Evolutionary conservation across 2,329 filamentous ascomycete species (phyloP).

Genomic region (Aspergillus fischeri): DNA sequence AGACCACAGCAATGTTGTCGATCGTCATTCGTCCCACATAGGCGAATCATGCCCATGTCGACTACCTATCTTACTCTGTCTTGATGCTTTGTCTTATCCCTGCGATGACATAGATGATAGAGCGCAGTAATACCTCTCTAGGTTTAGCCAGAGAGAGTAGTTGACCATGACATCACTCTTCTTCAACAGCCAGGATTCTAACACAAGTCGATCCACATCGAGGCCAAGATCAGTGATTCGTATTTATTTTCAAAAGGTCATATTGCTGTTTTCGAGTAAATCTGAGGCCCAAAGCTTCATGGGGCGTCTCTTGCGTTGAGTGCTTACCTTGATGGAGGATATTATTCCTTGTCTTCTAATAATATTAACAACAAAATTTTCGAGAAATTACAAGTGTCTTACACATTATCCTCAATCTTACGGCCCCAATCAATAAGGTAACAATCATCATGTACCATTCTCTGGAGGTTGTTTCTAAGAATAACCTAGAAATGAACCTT

Average conservation of each 20-base stretch:
- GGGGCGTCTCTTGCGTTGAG: neutral
- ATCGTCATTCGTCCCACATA: too few relatives aligned
- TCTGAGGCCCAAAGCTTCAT: neutral
- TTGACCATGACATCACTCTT: neutral
- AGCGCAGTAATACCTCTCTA: too few relatives aligned
- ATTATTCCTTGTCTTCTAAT: too few relatives aligned
- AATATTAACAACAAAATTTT: neutral
- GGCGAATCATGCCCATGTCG: too few relatives aligned
- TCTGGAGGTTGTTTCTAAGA: neutral
- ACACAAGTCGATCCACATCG: neutral
- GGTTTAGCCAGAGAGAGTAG: neutral
- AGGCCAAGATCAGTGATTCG: neutral
- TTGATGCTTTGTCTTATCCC: neutral
- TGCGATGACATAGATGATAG: neutral
- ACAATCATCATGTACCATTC: neutral
- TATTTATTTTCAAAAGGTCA: neutral
- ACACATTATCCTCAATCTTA: neutral
- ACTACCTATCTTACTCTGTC: neutral
- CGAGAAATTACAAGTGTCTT: neutral
- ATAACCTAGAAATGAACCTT: neutral
- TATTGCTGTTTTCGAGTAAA: neutral
- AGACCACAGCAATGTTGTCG: too few relatives aligned
- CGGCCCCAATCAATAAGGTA: neutral
- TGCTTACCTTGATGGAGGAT: neutral
- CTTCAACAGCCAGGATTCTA: neutral